Conservation (phyloP, 306 rosid species). For the Gillenia trifoliata region DNA sequence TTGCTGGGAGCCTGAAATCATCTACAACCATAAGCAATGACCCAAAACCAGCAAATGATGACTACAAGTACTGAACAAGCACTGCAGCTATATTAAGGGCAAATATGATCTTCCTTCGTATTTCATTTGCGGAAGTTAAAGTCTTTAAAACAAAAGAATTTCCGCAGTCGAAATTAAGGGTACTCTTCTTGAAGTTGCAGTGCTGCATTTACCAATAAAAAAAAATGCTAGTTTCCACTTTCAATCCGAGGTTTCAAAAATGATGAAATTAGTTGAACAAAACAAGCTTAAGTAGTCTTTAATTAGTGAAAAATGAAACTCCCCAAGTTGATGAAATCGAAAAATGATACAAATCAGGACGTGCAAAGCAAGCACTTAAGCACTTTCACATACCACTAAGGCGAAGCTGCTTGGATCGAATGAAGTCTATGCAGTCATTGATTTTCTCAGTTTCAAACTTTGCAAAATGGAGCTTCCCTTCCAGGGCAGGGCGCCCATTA, state of each 20-base stretch:
- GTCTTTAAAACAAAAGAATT: not conserved
- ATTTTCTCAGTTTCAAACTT: constrained; percentile 85
- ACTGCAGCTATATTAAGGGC: not conserved
- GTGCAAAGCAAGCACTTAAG: not conserved
- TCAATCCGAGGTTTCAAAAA: not conserved
- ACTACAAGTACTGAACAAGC: not conserved
- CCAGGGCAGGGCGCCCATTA: constrained; percentile 34
- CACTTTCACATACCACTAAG: constrained; percentile 40
- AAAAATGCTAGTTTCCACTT: not conserved
- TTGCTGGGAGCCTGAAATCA: constrained; percentile 51
- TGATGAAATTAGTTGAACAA: not conserved
- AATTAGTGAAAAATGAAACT: not conserved
- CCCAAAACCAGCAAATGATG: constrained; percentile 20
- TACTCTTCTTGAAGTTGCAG: not conserved
- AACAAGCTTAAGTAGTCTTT: not conserved
- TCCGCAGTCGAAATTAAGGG: not conserved
- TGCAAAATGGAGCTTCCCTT: constrained; percentile 77
- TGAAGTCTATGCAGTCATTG: constrained; percentile 71
- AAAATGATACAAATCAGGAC: not conserved
- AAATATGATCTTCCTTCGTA: not conserved
- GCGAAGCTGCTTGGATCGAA: constrained; percentile 61
- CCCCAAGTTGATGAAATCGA: not conserved
- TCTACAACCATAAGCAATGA: constrained; percentile 36
- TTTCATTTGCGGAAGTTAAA: not conserved
- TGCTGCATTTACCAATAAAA: not conserved